Base-by-base conservation (phyloP, 108 stramenopile species). In the Fistulifera pelliculosa region DNA sequence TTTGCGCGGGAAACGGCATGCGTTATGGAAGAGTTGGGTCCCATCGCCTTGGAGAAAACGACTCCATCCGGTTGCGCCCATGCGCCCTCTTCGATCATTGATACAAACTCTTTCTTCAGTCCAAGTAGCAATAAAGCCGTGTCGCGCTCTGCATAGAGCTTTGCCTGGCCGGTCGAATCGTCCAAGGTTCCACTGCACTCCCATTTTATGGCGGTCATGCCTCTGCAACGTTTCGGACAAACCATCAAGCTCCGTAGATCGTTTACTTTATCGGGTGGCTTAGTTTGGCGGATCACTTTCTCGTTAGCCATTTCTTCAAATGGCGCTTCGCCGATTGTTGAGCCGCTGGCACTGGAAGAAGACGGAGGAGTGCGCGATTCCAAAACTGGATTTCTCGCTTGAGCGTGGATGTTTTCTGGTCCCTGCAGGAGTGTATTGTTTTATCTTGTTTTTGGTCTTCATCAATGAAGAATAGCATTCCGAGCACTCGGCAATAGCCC, bases 81-180 rank as follows among this genome's bases (percentile, higher is more conserved):
- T 10, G 80, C 80, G 16, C 76, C 90, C 21, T 59, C 51, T 63
- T 88, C 90, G 45, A 92, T 71, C 11, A 35, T 35, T 14, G 49
- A 52, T 0, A 84, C 60, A 1, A 16, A 54, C 26, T 60, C 62
- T 22, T 58, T 41, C 44, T 40, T 27, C 56, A 54, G 44, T 35
- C 79, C 77, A 21, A 88, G 55, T 16, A 88, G 58, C 13, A 76
- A 51, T 49, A 84, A 38, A 0, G 90, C 86, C 11, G 71, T 71
- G 39, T 92, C 86, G 49, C 86, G 75, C 50, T 92, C 86, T n/a
- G 86, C 84, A 41, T 75, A 83, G 17, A 92, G 31, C 41, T 81
- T 87, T 38, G 81, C 81, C 62, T 86, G 86, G 18, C 86, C 90
- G 40, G 86, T 88, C 6, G 84, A 82, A 56, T 92, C 90, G 54